Conservation (phyloP, 345 rosid genomes). For the Toxicodendron radicans region DNA sequence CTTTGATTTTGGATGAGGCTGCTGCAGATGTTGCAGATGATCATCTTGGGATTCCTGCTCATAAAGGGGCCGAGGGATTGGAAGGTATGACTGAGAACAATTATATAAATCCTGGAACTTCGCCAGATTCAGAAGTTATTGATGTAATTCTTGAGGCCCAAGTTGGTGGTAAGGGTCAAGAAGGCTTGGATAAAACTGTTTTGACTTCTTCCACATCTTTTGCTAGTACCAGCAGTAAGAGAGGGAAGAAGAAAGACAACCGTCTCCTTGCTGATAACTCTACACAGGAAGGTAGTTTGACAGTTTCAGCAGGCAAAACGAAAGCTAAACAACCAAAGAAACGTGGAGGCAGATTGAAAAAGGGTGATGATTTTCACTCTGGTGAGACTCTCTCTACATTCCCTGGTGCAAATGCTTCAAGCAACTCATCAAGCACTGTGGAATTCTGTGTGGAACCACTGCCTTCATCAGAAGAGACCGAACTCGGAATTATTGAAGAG, state of each 20-base stretch:
- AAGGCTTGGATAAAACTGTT: conserved; percentile 34
- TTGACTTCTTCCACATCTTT: conserved; percentile 38
- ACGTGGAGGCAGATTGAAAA: conserved; percentile 30
- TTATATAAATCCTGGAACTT: conserved; percentile 73
- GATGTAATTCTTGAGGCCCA: conserved; percentile 65
- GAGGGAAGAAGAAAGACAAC: conserved; percentile 54
- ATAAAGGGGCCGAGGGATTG: conserved; percentile 37
- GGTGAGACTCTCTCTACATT: conserved; percentile 29
- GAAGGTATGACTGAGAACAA: conserved; percentile 41
- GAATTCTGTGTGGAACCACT: conserved; percentile 27
- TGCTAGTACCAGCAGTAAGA: conserved; percentile 28
- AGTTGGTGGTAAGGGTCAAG: conserved; percentile 40
- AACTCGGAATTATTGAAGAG: conserved; percentile 28
- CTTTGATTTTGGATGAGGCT: conserved; percentile 35
- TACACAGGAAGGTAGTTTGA: conserved; percentile 34
- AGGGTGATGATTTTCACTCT: conserved; percentile 20
- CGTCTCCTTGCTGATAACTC: conserved; percentile 26
- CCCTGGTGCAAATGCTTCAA: conserved; percentile 32
- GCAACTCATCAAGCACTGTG: conserved; percentile 28
- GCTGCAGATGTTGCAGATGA: conserved; percentile 42
- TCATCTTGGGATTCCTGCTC: conserved; percentile 32
- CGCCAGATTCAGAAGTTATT: conserved; percentile 99
- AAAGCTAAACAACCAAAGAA: conserved; percentile 48
- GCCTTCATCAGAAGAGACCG: conserved; percentile 29
- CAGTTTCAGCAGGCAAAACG: conserved; percentile 27